Base-by-base conservation (phyloP, 805 yeast species). In the Saccharomycopsis selenospora region DNA sequence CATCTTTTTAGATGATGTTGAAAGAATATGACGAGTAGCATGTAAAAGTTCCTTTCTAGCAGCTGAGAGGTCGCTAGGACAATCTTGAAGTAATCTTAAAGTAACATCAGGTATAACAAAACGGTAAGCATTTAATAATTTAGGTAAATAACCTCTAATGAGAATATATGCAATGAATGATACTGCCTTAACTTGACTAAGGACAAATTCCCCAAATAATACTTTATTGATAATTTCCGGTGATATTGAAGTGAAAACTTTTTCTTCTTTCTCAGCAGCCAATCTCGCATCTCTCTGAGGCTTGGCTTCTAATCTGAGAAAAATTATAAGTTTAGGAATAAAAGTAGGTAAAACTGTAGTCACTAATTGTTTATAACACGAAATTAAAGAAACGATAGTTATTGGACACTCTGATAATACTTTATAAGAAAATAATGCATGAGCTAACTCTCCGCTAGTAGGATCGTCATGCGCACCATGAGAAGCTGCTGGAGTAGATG, bases 341-440 rank as follows among this genome's bases (percentile, higher is more conserved):
- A 91, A 86, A 14, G 66, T 69, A 2, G 93, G 88, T 29, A 93
- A 70, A 2, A 90, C 78, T 0, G 84, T 67, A 43, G 77, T 76
- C 1, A 85, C 85, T 44, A 88, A 66, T 30, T 78, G 79, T 61
- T 89, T 87, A 67, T 90, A 89, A 0, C 95, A 80, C 1, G 95
- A 85, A 58, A 87, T 88, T 46, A 95, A 70, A 7, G 96, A 80
- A 3, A 93, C 99, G 80, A 93, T 85, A 3, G 95, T 89, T 33
- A 93, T 90, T 6, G 99, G 99, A 62, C 97, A 90, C 63, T 93
- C 99, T 0, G 96, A 87, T 50, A 93, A 73, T 10, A 91, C 87
- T 62, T 88, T 90, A 72, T 91, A 91, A 1, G 97, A 89, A 55
- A 64, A 72, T 75, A 86, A 76, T 2, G 96, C 76, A 42, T 75